A percentile compares a stretch with the other conserved stretches of the same genome.
Evolutionary conservation across 805 yeast species (phyloP).

Genomic region (Maudiozyma pseudohumilis): DNA sequence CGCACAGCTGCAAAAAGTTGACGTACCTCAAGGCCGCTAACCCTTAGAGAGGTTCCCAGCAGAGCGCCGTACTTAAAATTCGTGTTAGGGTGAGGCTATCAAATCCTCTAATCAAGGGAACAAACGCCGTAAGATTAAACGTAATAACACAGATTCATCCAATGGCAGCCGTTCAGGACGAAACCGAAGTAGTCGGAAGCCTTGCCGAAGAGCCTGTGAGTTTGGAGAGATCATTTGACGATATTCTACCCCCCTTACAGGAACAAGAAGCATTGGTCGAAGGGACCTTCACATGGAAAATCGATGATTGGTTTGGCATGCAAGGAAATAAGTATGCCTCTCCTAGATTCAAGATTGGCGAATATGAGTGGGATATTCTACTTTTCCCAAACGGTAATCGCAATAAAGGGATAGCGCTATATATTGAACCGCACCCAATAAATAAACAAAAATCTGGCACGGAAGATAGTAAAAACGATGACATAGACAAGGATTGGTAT

Average conservation of each 20-base stretch:
- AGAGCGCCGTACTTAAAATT: no score
- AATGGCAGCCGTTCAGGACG: background rate
- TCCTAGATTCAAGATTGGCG: conserved; percentile 47
- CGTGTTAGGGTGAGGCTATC: no score
- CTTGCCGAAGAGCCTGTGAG: conserved; percentile 16
- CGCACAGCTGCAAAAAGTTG: no score
- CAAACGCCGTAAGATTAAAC: no score
- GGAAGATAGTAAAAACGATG: conserved; percentile 15
- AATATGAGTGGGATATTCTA: conserved; percentile 56
- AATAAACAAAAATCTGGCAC: conserved; percentile 8
- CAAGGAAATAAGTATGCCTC: conserved; percentile 33
- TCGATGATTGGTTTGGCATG: conserved; percentile 38
- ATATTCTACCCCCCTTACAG: conserved; percentile 15
- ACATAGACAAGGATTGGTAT: conserved; percentile 56
- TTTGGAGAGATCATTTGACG: conserved; percentile 16
- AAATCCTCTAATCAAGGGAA: no score
- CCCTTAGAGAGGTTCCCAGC: no score
- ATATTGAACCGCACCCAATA: conserved; percentile 58
- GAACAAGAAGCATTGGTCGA: conserved; percentile 20
- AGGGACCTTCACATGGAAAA: conserved; percentile 41
- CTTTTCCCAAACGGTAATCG: conserved; percentile 71
- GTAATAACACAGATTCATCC: background rate
- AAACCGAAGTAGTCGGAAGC: conserved; percentile 8
- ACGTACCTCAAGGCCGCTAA: no score
- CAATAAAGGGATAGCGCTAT: conserved; percentile 53